phyloP scores from a whole-genome alignment of 2,329 filamentous ascomycete genomes.

The Alternaria arborescens region DNA sequence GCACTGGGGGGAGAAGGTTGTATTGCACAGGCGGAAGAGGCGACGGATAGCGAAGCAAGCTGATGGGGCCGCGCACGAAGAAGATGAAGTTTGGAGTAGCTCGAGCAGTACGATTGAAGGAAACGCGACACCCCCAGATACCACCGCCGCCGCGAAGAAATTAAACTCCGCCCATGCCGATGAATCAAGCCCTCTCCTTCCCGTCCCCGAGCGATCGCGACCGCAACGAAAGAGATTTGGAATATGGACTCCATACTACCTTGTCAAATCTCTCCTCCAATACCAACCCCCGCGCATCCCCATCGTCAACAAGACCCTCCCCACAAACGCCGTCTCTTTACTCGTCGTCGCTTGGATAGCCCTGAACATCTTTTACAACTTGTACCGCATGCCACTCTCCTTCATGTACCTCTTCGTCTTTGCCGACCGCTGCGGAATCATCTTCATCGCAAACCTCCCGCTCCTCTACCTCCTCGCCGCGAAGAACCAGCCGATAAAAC shows the following conservation, averaged over 20 bases:
- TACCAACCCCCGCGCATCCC: constrained; percentile 68
- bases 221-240: constrained; percentile 9
- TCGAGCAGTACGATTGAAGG: constrained; percentile 52
- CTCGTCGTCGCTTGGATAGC: constrained; percentile 61
- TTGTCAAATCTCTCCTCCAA: constrained; percentile 52
- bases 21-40: constrained; percentile 25
- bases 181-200: constrained; percentile 49
- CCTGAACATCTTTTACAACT: constrained; percentile 66
- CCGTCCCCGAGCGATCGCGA: constrained; percentile 4
- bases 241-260: constrained; percentile 32
- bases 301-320: constrained; percentile 64
- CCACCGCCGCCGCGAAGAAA: constrained; percentile 21
- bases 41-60: background rate
- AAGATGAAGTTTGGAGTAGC: constrained; percentile 44
- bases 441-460: constrained; percentile 62
- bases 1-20: constrained; percentile 48
- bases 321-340: constrained; percentile 65
- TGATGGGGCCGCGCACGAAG: constrained; percentile 1
- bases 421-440: constrained; percentile 64
- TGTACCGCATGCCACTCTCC: constrained; percentile 61
- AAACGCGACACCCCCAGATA: constrained; percentile 44
- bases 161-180: constrained; percentile 19
- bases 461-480: constrained; percentile 70
- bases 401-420: constrained; percentile 65
- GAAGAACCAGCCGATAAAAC: constrained; percentile 70